A percentile compares a stretch with the other conserved stretches of the same genome.
Evolutionary conservation across 2,329 filamentous ascomycete species (phyloP).

Genomic region (Pseudopyricularia cyperi): DNA sequence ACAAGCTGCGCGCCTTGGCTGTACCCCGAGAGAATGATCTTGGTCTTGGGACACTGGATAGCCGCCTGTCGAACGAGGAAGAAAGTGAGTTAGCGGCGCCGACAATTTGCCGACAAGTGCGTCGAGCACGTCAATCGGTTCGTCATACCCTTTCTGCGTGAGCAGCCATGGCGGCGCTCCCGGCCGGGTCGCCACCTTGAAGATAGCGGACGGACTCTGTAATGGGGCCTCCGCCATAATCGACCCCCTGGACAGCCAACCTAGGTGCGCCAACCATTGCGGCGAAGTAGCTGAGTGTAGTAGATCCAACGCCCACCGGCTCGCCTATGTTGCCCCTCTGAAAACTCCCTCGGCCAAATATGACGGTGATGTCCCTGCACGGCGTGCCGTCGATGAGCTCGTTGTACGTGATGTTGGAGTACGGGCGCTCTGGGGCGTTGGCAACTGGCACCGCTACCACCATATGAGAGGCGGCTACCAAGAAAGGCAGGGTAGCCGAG

Average conservation of each 20-base stretch:
- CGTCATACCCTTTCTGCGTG: neutral
- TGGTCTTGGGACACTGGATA: slow-evolving; percentile 20
- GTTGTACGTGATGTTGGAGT: neutral
- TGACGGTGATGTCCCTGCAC: neutral
- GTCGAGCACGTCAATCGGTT: neutral
- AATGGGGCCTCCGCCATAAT: neutral
- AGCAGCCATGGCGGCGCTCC: slow-evolving; percentile 11
- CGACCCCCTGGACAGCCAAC: neutral
- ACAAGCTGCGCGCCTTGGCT: slow-evolving; percentile 9
- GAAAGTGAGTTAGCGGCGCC: neutral
- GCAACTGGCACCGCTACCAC: neutral
- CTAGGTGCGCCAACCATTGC: neutral
- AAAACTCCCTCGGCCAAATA: neutral
- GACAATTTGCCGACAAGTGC: neutral
- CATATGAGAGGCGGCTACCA: neutral
- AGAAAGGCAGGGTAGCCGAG: neutral
- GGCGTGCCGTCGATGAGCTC: neutral
- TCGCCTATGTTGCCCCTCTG: slow-evolving; percentile 1
- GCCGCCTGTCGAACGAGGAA: slow-evolving; percentile 9
- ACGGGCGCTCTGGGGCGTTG: neutral
- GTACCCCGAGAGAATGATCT: slow-evolving; percentile 23
- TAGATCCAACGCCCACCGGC: neutral
- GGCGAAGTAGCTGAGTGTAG: neutral
- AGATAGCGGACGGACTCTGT: too few species aligned
- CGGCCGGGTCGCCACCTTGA: slow-evolving; percentile 3